Percentiles rank a stretch among this genome's conserved stretches.
Conservation (phyloP, 2,329 filamentous ascomycete genomes). For the Fusarium incarnatum region DNA sequence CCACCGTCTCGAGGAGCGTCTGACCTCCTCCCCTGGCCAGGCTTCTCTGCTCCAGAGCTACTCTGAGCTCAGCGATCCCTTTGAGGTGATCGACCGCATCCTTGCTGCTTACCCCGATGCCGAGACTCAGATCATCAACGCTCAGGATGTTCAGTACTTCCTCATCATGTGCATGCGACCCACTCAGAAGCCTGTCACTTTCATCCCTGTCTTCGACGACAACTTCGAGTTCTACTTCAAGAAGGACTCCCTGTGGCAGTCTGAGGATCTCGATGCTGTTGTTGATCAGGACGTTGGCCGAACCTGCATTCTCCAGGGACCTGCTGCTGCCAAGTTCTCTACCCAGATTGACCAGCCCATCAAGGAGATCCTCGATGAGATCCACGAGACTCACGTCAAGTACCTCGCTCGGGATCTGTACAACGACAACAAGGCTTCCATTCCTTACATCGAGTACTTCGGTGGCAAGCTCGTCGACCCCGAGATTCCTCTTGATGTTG, state of each 20-base stretch:
- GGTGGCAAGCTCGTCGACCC: constrained; percentile 84
- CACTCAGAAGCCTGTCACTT: constrained; percentile 95
- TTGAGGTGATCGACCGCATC: constrained; percentile 80
- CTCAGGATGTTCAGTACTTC: constrained; percentile 98
- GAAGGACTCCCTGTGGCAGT: constrained; percentile 99
- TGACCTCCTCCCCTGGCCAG: constrained; percentile 77
- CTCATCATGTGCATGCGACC: constrained; percentile 90
- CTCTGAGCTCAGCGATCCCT: constrained; percentile 86
- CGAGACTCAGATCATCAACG: constrained; percentile 92
- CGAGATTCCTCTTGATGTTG: constrained; percentile 79
- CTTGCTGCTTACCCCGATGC: constrained; percentile 87
- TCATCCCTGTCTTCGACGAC: constrained; percentile 94
- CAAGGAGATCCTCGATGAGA: constrained; percentile 91
- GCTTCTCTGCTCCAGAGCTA: constrained; percentile 91
- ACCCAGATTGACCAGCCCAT: constrained; percentile 92
- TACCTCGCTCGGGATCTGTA: constrained; percentile 85
- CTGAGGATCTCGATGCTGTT: constrained; percentile 95
- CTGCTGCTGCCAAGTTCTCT: constrained; percentile 90
- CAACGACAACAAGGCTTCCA: constrained; percentile 74
- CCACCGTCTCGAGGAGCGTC: constrained; percentile 95
- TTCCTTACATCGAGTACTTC: constrained; percentile 94
- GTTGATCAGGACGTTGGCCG: constrained; percentile 95
- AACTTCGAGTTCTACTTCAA: constrained; percentile 99
- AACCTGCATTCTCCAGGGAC: constrained; percentile 96
- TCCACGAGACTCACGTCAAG: constrained; percentile 89